phyloP scores from a whole-genome alignment of 257 asterid species.

The Solanum gracilifrons region DNA sequence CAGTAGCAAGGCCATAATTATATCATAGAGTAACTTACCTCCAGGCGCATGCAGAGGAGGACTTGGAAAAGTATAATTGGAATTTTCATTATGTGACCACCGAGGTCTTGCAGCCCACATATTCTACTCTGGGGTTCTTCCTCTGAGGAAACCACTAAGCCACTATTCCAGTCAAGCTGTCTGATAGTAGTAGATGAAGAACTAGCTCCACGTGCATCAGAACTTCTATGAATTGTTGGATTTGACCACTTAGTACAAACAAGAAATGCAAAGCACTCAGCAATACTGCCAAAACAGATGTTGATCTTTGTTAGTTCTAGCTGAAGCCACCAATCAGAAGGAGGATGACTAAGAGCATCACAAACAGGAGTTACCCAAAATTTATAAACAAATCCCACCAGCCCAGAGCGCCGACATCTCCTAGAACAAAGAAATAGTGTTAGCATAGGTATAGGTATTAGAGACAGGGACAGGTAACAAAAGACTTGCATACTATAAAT shows the following conservation, averaged over 20 bases:
- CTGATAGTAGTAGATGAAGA: conserved; percentile 64
- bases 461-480: neutral
- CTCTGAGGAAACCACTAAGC: conserved; percentile 62
- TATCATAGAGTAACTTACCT: conserved; percentile 34
- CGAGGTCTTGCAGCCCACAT: conserved; percentile 82
- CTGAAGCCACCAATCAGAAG: conserved; percentile 10
- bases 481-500: neutral
- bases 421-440: conserved; percentile 22
- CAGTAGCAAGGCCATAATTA: neutral
- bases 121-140: conserved; percentile 45
- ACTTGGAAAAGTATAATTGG: conserved; percentile 77
- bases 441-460: neutral
- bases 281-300: conserved; percentile 46
- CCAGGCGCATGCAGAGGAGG: conserved; percentile 92
- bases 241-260: conserved; percentile 98
- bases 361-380: conserved; percentile 51
- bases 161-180: conserved; percentile 74
- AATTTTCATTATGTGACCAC: conserved; percentile 94
- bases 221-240: conserved; percentile 73
- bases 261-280: conserved; percentile 98
- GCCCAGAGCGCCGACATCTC: conserved; percentile 75
- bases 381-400: conserved; percentile 99
- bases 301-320: conserved; percentile 7
- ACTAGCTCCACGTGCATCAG: conserved; percentile 51
- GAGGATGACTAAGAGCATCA: conserved; percentile 6